phyloP scores from a whole-genome alignment of 2,329 filamentous ascomycete species.

The Penicillium freii region DNA sequence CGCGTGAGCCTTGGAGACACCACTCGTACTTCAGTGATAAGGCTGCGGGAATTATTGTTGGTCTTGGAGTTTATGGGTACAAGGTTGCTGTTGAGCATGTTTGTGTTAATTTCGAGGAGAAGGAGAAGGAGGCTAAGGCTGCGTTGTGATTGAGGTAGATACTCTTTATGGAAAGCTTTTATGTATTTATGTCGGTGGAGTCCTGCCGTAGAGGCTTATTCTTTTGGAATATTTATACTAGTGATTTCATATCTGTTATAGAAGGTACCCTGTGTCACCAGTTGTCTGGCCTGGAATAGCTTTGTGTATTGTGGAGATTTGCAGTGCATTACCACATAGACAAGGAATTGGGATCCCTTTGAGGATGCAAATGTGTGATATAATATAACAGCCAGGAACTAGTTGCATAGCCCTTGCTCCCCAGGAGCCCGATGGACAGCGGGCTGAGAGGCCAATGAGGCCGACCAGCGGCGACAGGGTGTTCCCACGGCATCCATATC shows the following conservation, averaged over 20 bases:
- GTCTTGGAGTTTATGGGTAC: conserved; percentile 64
- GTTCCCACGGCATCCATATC: background rate
- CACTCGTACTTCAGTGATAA: conserved; percentile 75
- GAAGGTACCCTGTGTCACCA: background rate
- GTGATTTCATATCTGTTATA: background rate
- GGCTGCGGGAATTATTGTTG: conserved; percentile 70
- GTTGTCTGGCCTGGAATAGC: background rate
- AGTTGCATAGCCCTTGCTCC: background rate
- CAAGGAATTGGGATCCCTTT: background rate
- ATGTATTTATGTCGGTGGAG: background rate
- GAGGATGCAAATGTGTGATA: background rate
- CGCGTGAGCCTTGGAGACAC: conserved; percentile 65
- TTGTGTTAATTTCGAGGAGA: conserved; percentile 37
- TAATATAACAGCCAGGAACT: background rate
- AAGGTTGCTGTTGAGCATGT: conserved; percentile 58
- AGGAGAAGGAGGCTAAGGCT: conserved; percentile 29
- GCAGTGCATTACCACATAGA: background rate
- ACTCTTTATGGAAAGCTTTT: background rate
- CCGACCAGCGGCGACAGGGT: conserved; percentile 18
- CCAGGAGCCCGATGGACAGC: background rate
- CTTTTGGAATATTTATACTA: background rate
- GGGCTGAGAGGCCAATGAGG: background rate
- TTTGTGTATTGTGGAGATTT: too few species aligned
- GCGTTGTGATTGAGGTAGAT: conserved; percentile 10
- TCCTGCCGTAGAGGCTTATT: background rate